A percentile compares a stretch with the other conserved stretches of the same genome.
These are phyloP conservation scores for Nakazawaea anatomiae DNA, from an alignment of 805 yeast genomes.

Conservation along the genomic window DNA sequence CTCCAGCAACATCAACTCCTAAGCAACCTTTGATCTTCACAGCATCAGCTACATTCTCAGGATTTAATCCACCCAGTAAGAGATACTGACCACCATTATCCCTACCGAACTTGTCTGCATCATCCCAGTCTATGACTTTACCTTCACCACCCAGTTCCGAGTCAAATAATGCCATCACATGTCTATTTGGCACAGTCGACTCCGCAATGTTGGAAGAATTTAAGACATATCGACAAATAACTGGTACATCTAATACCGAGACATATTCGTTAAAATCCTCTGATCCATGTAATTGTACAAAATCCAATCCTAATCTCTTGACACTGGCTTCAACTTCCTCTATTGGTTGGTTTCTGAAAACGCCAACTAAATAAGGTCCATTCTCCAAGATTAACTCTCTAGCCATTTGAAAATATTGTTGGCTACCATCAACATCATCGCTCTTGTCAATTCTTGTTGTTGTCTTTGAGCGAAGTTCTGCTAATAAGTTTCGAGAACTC, in stretches of 20 bases:
- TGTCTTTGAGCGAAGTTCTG: slow-evolving; percentile 17
- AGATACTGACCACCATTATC: slow-evolving; percentile 35
- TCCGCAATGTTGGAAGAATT: slow-evolving; percentile 31
- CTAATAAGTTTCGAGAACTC: slow-evolving; percentile 20
- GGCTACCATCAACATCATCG: slow-evolving; percentile 12
- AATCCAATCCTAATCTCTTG: slow-evolving; percentile 49
- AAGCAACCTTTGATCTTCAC: slow-evolving; percentile 47
- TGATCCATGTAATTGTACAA: slow-evolving; percentile 86
- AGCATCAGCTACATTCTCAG: slow-evolving; percentile 64
- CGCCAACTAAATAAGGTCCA: slow-evolving; percentile 82
- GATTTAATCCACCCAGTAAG: slow-evolving; percentile 86
- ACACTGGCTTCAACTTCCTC: slow-evolving; percentile 49
- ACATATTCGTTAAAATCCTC: slow-evolving; percentile 48
- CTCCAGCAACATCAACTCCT: slow-evolving; percentile 95
- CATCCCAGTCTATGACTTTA: slow-evolving; percentile 66
- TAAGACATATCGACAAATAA: slow-evolving; percentile 71
- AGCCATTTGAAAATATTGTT: slow-evolving; percentile 27
- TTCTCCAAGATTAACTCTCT: slow-evolving; percentile 19
- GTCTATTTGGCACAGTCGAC: slow-evolving; percentile 27
- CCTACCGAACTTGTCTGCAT: slow-evolving; percentile 32
- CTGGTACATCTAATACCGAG: slow-evolving; percentile 38
- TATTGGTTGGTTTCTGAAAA: slow-evolving; percentile 75
- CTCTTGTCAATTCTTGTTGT: slow-evolving; percentile 26
- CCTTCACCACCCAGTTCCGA: slow-evolving; percentile 95
- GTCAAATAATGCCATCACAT: slow-evolving; percentile 65